Percentiles rank a stretch among this genome's conserved stretches.
These are phyloP conservation scores for Pascua sp. DNA, from an alignment of 1,284 basidiomycete genomes.

Conservation along the genomic window DNA sequence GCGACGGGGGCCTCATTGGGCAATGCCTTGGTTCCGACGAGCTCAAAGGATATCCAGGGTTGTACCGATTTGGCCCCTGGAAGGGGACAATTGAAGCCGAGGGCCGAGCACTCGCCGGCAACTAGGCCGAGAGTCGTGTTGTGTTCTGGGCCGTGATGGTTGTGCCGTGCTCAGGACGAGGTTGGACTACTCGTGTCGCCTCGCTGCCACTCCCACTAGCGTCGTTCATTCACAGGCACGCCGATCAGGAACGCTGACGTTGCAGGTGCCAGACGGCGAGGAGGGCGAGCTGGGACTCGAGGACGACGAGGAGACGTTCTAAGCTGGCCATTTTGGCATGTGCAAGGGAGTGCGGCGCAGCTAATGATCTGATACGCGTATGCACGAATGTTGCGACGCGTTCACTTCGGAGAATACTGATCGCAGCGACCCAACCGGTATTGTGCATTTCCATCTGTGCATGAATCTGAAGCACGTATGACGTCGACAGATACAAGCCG, in stretches of 20 bases:
- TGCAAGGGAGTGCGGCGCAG: background rate
- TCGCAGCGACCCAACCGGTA: too few relatives aligned
- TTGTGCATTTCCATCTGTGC: too few relatives aligned
- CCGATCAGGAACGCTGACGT: conserved; percentile 30
- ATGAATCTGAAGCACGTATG: too few relatives aligned
- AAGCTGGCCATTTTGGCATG: background rate
- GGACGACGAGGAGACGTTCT: conserved; percentile 23
- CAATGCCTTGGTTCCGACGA: too few relatives aligned
- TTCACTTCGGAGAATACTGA: background rate
- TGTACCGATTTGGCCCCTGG: too few relatives aligned
- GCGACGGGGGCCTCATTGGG: background rate
- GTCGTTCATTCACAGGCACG: background rate
- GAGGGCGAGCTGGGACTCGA: conserved; percentile 6
- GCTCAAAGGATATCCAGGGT: too few relatives aligned
- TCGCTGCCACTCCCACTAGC: background rate
- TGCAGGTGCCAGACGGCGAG: conserved; percentile 58
- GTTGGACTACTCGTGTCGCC: background rate
- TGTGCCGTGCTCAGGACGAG: background rate
- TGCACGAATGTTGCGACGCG: background rate
- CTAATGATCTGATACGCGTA: background rate
- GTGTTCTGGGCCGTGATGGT: too few relatives aligned
- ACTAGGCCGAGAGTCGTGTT: too few relatives aligned
- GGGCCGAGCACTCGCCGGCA: too few relatives aligned
- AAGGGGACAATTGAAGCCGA: too few relatives aligned
- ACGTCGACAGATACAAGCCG: too few relatives aligned